Percentiles rank a stretch among this genome's conserved stretches.
phyloP scores from a whole-genome alignment of 371 early-diverging fungal species.

The Circinella minor region DNA sequence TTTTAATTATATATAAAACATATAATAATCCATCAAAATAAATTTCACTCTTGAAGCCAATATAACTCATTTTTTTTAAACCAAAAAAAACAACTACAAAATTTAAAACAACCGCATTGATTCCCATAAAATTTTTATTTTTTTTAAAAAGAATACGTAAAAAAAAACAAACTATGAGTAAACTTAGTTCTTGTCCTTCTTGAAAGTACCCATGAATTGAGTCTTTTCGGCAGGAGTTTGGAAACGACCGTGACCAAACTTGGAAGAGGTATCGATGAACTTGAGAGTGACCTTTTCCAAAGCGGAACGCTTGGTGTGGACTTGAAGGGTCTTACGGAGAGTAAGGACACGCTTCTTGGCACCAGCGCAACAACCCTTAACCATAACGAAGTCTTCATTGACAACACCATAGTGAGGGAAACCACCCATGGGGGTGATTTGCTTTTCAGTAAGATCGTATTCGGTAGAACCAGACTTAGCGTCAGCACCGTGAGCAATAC shows the following conservation, averaged over 20 bases:
- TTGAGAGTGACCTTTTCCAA: conserved; percentile 96
- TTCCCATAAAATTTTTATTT: conserved; percentile 2
- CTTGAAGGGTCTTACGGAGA: conserved; percentile 97
- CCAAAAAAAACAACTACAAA: neutral
- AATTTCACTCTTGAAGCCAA: too few relatives aligned
- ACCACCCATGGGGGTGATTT: conserved; percentile 99
- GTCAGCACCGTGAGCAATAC: conserved; percentile 94
- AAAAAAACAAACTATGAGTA: neutral
- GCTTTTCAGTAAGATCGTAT: conserved; percentile 97
- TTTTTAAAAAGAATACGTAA: neutral
- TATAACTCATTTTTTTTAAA: too few relatives aligned
- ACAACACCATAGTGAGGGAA: conserved; percentile 99
- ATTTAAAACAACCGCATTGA: conserved; percentile 9
- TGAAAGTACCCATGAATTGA: conserved; percentile 94
- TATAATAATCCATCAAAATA: too few relatives aligned
- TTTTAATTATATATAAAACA: too few relatives aligned
- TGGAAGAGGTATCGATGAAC: conserved; percentile 99
- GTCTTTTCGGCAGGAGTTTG: conserved; percentile 99
- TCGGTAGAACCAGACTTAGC: conserved; percentile 91
- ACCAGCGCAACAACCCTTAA: conserved; percentile 99
- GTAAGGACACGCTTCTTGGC: conserved; percentile 98
- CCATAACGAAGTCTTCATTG: conserved; percentile 98
- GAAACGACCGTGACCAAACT: conserved; percentile 99
- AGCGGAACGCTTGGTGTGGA: conserved; percentile 94
- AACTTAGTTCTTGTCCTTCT: conserved; percentile 68